Evolutionary conservation across 306 rosid genomes (phyloP).

Genomic region (Fragaria ananassa): DNA sequence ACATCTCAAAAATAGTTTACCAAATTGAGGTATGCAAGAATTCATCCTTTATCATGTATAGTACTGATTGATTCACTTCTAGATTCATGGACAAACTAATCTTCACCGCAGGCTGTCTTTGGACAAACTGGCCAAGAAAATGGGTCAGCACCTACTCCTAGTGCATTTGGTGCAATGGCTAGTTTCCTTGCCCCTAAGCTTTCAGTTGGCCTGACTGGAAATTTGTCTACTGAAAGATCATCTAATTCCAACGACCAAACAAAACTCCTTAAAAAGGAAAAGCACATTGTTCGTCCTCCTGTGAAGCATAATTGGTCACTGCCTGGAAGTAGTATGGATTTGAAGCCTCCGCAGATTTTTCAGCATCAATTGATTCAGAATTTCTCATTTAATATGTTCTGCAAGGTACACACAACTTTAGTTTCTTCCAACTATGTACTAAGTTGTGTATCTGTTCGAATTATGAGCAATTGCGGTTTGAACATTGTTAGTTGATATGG

Average conservation of each 20-base stretch:
- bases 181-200: slow-evolving; percentile 97
- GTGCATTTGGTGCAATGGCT: slow-evolving; percentile 97
- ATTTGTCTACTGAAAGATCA: slow-evolving; percentile 54
- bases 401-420: slow-evolving; percentile 62
- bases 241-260: slow-evolving; percentile 65
- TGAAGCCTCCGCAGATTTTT: slow-evolving; percentile 82
- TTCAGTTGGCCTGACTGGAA: slow-evolving; percentile 77
- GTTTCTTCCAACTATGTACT: slow-evolving; percentile 5
- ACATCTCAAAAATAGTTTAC: slow-evolving; percentile 69
- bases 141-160: slow-evolving; percentile 63
- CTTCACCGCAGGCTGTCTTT: slow-evolving; percentile 71
- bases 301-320: slow-evolving; percentile 95
- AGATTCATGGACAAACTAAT: slow-evolving; percentile 30
- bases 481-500: neutral
- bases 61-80: slow-evolving; percentile 16
- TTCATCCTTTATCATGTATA: slow-evolving; percentile 13
- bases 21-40: slow-evolving; percentile 74
- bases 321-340: slow-evolving; percentile 55
- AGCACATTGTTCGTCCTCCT: slow-evolving; percentile 90
- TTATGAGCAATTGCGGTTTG: neutral
- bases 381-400: slow-evolving; percentile 89
- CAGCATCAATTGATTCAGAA: slow-evolving; percentile 95
- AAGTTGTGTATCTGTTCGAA: slow-evolving; percentile 7
- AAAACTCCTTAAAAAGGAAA: slow-evolving; percentile 64
- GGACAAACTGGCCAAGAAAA: slow-evolving; percentile 69